These are phyloP conservation scores for Waitea zeae DNA, from an alignment of 1,284 basidiomycete genomes.

Conservation along the genomic window DNA sequence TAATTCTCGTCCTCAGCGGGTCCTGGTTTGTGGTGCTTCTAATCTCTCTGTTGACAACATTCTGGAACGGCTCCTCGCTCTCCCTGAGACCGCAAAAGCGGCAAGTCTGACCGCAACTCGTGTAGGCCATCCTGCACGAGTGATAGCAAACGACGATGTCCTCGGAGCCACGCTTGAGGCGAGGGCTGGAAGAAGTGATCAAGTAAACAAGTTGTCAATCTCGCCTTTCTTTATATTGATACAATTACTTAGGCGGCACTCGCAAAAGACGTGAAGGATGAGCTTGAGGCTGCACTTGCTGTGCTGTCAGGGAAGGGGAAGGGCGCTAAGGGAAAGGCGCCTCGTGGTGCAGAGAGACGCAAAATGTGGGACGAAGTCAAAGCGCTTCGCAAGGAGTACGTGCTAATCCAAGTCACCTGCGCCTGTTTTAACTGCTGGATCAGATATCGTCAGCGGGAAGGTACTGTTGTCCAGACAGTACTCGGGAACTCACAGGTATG, in stretches of 20 bases:
- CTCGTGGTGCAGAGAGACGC: slow-evolving; percentile 62
- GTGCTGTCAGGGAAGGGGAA: slow-evolving; percentile 66
- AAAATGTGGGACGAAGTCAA: slow-evolving; percentile 88
- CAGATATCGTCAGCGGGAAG: slow-evolving; percentile 79
- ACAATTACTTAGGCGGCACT: slow-evolving; percentile 34
- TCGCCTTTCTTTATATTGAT: not conserved
- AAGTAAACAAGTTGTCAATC: slow-evolving; percentile 11
- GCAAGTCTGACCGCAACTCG: slow-evolving; percentile 52
- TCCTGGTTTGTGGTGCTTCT: slow-evolving; percentile 83
- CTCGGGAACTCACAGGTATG: slow-evolving; percentile 61
- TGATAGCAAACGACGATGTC: slow-evolving; percentile 57
- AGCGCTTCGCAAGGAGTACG: slow-evolving; percentile 79
- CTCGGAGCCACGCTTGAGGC: slow-evolving; percentile 77
- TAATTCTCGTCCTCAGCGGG: slow-evolving; percentile 30
- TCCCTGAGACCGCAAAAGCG: slow-evolving; percentile 20
- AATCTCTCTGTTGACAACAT: slow-evolving; percentile 90
- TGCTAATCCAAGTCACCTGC: slow-evolving; percentile 3
- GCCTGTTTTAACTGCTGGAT: slow-evolving; percentile 1
- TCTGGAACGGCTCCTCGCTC: slow-evolving; percentile 58
- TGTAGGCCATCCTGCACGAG: slow-evolving; percentile 85
- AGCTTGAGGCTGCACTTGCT: slow-evolving; percentile 55
- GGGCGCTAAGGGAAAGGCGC: slow-evolving; percentile 52
- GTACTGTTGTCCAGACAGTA: slow-evolving; percentile 66
- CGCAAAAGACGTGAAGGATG: slow-evolving; percentile 72
- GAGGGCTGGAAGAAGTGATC: slow-evolving; percentile 65